Evolutionary conservation across 352 stramenopile species (phyloP), one percentile per base, ranked within the genome.

Genomic region (Pythium folliculosum): DNA sequence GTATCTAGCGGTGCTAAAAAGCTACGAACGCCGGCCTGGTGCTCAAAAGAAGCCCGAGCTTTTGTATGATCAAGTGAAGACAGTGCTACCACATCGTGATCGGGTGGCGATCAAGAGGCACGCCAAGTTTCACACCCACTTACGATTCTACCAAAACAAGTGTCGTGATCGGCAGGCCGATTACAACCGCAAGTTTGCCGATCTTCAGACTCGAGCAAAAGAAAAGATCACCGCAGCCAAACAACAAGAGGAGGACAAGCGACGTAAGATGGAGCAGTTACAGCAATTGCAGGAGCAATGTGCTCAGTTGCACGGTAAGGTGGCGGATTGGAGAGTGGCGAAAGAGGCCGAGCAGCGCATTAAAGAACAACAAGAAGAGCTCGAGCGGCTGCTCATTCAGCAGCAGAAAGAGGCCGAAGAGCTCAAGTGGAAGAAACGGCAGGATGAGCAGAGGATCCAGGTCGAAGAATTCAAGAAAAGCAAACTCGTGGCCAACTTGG

Each of bases 291-390:
- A 80, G 37, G 55, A 77, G 10, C 72, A 81, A n/a, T 87, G 80
- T 27, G 49, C 75, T 5, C 47, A 77, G 9, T 60, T 79, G 7
- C 83, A 86, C 25, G 70, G 60, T 0, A 73, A 77, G 71, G 76
- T 94, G 38, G 64, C 65, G 1, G 68, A 86, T 38, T 92, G 78
- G 80, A 78, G 73, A 30, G 67, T 75, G 0, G 69, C 72, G 1
- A 88, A 88, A 57, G 77, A 89, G 44, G 82, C 81, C 0, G 76
- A 88, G 50, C 77, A 80, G 23, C 77, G 84, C 10, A 90, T 92
- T 30, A 71, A 75, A 56, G 59, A 59, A 23, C 81, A 92, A 55
- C 81, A 91, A 61, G 65, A 68, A 0, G 81, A 88, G 56, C 73
- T 91, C 21, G 79, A 89, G 37, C 43, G 54, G 60, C 32, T 91